Percentiles rank a stretch among this genome's conserved stretches.
These are phyloP conservation scores for Pholiota molesta DNA, from an alignment of 768 basidiomycete genomes.

Conservation along the genomic window DNA sequence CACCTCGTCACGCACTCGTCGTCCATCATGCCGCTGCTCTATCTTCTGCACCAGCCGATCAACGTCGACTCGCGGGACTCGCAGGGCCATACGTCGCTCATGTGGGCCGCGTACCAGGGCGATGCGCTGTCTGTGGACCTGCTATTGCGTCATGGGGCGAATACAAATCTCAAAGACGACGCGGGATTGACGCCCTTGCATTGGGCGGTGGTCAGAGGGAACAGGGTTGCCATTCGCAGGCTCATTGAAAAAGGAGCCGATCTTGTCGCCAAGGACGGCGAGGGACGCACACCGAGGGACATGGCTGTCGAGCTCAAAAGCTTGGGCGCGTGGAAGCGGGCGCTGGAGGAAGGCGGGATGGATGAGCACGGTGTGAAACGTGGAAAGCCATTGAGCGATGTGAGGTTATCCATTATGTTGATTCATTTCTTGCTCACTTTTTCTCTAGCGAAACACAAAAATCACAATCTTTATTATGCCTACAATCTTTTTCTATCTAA, in stretches of 20 bases:
- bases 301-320: conserved; percentile 96
- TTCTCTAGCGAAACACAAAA: conserved; percentile 73
- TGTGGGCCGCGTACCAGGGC: conserved; percentile 99
- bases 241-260: conserved; percentile 88
- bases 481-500: conserved; percentile 75
- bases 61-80: conserved; percentile 89
- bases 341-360: conserved; percentile 85
- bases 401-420: conserved; percentile 26
- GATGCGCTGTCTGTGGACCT: conserved; percentile 95
- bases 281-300: conserved; percentile 87
- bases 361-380: conserved; percentile 73
- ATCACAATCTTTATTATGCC: conserved; percentile 80
- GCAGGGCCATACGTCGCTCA: conserved; percentile 91
- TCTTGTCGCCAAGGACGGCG: conserved; percentile 75
- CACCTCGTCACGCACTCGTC: conserved; percentile 96
- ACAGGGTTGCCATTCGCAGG: conserved; percentile 80
- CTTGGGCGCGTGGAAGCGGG: conserved; percentile 86
- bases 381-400: conserved; percentile 72
- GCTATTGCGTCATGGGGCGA: conserved; percentile 86
- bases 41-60: conserved; percentile 91
- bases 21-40: conserved; percentile 91
- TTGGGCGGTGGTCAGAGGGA: conserved; percentile 98
- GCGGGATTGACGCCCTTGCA: conserved; percentile 87
- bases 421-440: conserved; percentile 2
- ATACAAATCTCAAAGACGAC: conserved; percentile 75